Base-by-base conservation (phyloP, 2,329 filamentous ascomycete genomes). In the Onygenales sp. region DNA sequence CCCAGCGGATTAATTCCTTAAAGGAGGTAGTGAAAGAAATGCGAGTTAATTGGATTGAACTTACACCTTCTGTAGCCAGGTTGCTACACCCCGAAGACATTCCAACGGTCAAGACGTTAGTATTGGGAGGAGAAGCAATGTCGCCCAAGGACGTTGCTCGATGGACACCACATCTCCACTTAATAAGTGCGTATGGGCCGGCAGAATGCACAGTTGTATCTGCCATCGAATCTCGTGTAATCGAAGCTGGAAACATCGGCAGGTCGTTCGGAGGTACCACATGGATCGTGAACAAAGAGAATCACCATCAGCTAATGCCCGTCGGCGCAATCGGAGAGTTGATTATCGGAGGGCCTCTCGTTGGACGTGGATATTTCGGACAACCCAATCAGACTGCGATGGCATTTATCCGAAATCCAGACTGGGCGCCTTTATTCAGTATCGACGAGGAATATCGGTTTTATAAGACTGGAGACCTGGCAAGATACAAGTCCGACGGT, bases 31-130 rank as follows among this genome's bases (percentile, higher is more conserved):
- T 62, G 3, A 59, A 69, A 45, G 52, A 64, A 0, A 72, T 76
- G 66, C 64, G 70, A 5, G 72, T 74, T 17, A 75, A 69, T 17
- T 75, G 71, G 72, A 73, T 70, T 1, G 77, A 79, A 60, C 73
- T 83, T 64, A 75, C 72, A 0, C 72, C 72, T 0, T 72, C 70
- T 0, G 43, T 73, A 0, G 69, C 69, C 1, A 52, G 55, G 13
- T 57, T 54, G 1, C 57, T 54, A 1, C 54, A 66, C 8, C 63
- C 66, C 2, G 51, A 57, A 4, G 61, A 68, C 4, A 69, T 64
- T 50, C 64, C 61, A 2, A 53, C 58, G 7, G 55, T 73, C 4
- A 61, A 62, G n/a, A 59, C 54, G 43, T 49, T 74, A 6, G 69
- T 70, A 52, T 55, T 74, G 5, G 71, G 67, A 2, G 70, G 71